phyloP scores from a whole-genome alignment of 257 asterid species.

The Nicotiana benthamiana region DNA sequence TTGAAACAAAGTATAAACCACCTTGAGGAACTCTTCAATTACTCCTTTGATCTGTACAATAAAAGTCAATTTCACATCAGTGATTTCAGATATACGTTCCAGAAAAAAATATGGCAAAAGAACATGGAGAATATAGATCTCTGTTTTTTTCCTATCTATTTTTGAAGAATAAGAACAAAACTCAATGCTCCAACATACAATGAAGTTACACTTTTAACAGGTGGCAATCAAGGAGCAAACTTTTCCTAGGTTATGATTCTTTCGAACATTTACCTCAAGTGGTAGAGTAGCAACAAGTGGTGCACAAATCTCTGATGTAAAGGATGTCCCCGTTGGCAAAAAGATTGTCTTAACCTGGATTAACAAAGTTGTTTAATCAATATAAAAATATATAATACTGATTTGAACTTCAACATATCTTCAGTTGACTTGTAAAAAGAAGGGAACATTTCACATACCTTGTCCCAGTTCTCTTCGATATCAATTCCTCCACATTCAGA shows the following conservation, averaged over 20 bases:
- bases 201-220: not conserved
- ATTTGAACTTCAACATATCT: not conserved
- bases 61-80: slow-evolving; percentile 5
- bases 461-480: slow-evolving; percentile 95
- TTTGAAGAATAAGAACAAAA: not conserved
- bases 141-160: not conserved
- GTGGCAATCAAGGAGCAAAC: not conserved
- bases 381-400: not conserved
- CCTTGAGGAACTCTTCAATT: slow-evolving; percentile 70
- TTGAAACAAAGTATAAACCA: slow-evolving; percentile 41
- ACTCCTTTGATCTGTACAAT: slow-evolving; percentile 55
- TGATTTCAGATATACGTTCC: not conserved
- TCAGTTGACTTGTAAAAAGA: not conserved
- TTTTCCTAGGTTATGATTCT: not conserved
- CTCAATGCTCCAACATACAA: not conserved
- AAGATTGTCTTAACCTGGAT: slow-evolving; percentile 69
- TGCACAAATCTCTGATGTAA: slow-evolving; percentile 67
- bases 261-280: slow-evolving; percentile 50
- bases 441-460: slow-evolving; percentile 30
- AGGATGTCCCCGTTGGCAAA: slow-evolving; percentile 54
- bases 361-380: not conserved
- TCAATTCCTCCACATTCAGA: slow-evolving; percentile 93
- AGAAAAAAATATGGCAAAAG: not conserved
- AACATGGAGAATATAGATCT: not conserved
- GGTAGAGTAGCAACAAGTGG: slow-evolving; percentile 89